Evolutionary conservation across 1,284 basidiomycete genomes (phyloP), one percentile per base, ranked within the genome.

Genomic region (Porodaedalea pini): DNA sequence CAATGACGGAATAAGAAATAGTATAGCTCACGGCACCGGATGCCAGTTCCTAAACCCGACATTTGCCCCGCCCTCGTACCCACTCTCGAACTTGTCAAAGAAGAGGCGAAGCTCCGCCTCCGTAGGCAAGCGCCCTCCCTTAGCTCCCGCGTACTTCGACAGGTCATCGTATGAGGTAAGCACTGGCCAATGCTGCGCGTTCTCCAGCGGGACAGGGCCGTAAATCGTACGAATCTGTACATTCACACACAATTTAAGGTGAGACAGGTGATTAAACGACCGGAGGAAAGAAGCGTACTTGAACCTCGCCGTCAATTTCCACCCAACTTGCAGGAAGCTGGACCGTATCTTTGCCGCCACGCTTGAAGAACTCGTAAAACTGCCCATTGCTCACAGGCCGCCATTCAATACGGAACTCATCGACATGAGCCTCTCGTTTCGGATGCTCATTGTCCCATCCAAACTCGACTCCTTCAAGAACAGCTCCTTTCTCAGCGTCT

Each of bases 401-500:
- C 76, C 90, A 90, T 41, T 88, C 86, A 52, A 97, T 87, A 60
- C 77, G 79, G 76, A 98, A 86, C 54, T 77, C 53, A 25, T 74
- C 77, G 6, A 91, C 82, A 0, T 78, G 64, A 11, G 86, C 80
- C 15, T 69, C 68, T 21, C 88, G 75, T 61, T 75, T 74, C 1
- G 94, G 93, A 66, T 87, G 79, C 75, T 99, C 96, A 65, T 93
- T 95, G 71, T 99, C 97, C 96, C 95, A 98, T 0, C 95, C 97
- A 67, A 92, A 94, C 61, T 88, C 85, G 43, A 80, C 67, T 48
- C 80, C 70, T 29, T 37, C 10, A 27, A 56, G 11, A 3, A n/a
- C 11, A 4, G 63, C 60, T 6, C 66, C 65, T 11, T 68, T 66
- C 1, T 61, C 61, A 4, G 65, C 62, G 41, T 69, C 65, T 3